These are phyloP conservation scores for Grifola frondosa DNA, from an alignment of 1,284 basidiomycete genomes.

Conservation along the genomic window DNA sequence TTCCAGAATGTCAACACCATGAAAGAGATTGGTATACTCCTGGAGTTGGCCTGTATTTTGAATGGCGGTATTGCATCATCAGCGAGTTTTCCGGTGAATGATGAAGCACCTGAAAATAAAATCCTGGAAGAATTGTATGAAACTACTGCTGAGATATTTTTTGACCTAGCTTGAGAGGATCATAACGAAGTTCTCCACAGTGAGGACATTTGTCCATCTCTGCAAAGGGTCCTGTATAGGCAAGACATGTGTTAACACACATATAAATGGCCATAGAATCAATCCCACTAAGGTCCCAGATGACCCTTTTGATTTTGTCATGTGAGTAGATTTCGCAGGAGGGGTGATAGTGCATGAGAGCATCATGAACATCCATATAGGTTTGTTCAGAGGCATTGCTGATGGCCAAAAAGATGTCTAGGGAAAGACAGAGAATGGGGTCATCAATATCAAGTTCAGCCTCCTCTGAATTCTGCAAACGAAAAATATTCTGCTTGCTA, in stretches of 20 bases:
- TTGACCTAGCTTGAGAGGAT: background rate
- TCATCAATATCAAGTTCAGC: too few relatives aligned
- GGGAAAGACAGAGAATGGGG: too few relatives aligned
- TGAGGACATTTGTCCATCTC: conserved; percentile 16
- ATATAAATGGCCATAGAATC: conserved; percentile 27
- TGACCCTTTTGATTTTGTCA: conserved; percentile 1
- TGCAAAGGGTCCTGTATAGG: conserved; percentile 31
- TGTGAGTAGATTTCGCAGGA: background rate
- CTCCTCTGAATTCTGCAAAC: too few relatives aligned
- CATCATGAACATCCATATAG: background rate
- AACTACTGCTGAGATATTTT: conserved; percentile 7
- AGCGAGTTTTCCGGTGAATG: conserved; percentile 9
- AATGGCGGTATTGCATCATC: conserved; percentile 16
- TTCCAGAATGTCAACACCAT: conserved; percentile 13
- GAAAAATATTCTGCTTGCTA: background rate
- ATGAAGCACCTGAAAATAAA: conserved; percentile 25
- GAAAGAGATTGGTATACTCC: conserved; percentile 18
- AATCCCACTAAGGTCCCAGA: conserved; percentile 28
- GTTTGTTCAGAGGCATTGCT: conserved; percentile 6
- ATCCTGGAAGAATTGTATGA: conserved; percentile 24
- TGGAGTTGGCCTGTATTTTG: conserved; percentile 17
- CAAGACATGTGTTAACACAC: conserved; percentile 34
- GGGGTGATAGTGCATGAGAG: conserved; percentile 1
- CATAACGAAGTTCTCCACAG: conserved; percentile 10
- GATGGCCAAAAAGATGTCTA: too few relatives aligned